Conservation (phyloP, 2,329 filamentous ascomycete species). For the Chrysoporthe cubensis region DNA sequence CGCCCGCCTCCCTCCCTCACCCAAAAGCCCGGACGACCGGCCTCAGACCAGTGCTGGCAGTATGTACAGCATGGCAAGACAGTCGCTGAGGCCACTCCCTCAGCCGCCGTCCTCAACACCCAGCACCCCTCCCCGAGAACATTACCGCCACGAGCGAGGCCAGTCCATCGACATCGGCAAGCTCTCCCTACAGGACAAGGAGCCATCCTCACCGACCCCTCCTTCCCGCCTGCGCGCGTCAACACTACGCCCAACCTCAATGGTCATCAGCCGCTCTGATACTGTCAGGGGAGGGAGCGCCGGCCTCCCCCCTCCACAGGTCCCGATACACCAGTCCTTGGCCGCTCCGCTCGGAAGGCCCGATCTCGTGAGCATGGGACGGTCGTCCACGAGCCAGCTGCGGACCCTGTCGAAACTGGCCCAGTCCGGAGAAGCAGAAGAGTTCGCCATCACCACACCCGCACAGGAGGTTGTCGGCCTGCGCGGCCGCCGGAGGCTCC, state of each 20-base stretch:
- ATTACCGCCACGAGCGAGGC: constrained; percentile 35
- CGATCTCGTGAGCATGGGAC: constrained; percentile 80
- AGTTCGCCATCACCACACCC: constrained; percentile 77
- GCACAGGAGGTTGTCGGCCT: constrained; percentile 88
- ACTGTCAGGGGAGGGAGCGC: constrained; percentile 47
- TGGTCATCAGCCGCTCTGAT: constrained; percentile 63
- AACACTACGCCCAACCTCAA: constrained; percentile 60
- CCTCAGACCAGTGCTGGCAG: constrained; percentile 55
- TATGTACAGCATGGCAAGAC: constrained; percentile 72
- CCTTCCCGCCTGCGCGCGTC: constrained; percentile 44
- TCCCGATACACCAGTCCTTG: constrained; percentile 43
- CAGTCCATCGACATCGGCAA: constrained; percentile 55
- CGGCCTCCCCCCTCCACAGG: constrained; percentile 38
- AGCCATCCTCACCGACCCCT: constrained; percentile 47
- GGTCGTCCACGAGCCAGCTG: constrained; percentile 88
- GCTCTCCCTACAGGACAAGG: constrained; percentile 53
- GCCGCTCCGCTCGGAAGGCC: constrained; percentile 62
- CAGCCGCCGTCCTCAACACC: constrained; percentile 61
- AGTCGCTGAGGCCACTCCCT: constrained; percentile 75
- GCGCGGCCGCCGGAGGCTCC: constrained; percentile 80
- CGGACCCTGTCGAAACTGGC: constrained; percentile 85
- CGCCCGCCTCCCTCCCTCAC: constrained; percentile 54
- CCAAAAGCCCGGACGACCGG: constrained; percentile 45
- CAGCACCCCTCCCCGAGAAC: constrained; percentile 36
- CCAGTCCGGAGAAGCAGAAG: constrained; percentile 73